Base-by-base conservation (phyloP, 2,329 filamentous ascomycete genomes). In the Colletotrichum tabaci region DNA sequence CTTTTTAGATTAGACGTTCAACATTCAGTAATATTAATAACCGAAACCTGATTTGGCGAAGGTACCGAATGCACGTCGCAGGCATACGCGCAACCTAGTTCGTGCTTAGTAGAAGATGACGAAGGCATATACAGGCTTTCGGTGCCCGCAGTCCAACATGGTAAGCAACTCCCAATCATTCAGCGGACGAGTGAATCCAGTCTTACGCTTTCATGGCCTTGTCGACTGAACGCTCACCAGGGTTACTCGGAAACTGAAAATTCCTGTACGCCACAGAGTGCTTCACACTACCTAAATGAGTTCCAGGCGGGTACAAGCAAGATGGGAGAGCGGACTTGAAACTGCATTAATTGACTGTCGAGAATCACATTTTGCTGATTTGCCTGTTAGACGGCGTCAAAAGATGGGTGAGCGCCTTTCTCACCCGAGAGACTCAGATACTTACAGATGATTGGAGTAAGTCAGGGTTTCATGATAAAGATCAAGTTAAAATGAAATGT, bases 1-100 rank as follows among this genome's bases (percentile, higher is more conserved):
- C 12, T 18, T 50, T 38, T 4, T 2, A 3, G 5, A 21, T 44
- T 10, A 9, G 5, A 26, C 13, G 12, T 3, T 5, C 26, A 56
- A 10, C 9, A 26, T 16, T 58, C 30, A 7, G 30, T 68, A 62
- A 58, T 68, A n/a, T 7, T 67, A 67, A 71, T 61, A 52, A 10
- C 21, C 35, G 47, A 26, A 30, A 13, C 23, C 13, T 10, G 12
- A 3, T 35, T 56, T 18, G 23, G 21, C 2, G 18, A 42, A 12
- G 42, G 16, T 18, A 52, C 47, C 53, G 23, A 23, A 35, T n/a
- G 15, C 46, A 61, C 38, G 35, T 42, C 23, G 23, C 35, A 21
- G 35, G 46, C 7, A 42, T 9, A 52, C n/a, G n/a, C 58, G 13
- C 2, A 13, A 10, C 15, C 21, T 26, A 13, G n/a, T 13, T 12